Evolutionary conservation across 2,329 filamentous ascomycete species (phyloP).

Genomic region (Diplodia sapinea): DNA sequence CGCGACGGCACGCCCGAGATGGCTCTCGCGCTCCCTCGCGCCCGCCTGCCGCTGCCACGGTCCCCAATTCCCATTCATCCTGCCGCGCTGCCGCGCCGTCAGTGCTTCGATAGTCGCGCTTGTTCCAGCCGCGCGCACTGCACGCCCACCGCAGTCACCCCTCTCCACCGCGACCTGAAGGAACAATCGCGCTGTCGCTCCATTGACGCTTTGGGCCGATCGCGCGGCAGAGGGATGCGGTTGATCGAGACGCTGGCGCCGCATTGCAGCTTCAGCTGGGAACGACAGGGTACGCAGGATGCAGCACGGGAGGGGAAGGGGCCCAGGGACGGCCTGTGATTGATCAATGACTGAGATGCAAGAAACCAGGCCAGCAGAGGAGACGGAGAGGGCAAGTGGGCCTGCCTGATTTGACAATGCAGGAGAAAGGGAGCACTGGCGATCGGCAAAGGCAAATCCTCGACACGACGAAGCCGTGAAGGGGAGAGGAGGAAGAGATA

Average conservation of each 20-base stretch:
- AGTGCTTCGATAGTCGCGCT: conserved; percentile 1
- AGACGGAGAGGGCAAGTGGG: not conserved
- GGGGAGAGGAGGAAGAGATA: not conserved
- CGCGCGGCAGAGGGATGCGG: not conserved
- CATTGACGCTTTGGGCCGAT: not conserved
- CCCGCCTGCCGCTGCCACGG: not conserved
- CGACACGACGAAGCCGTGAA: not conserved
- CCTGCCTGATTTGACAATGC: not conserved
- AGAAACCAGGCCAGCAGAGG: not conserved
- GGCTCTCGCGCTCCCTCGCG: not conserved
- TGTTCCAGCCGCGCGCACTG: not conserved
- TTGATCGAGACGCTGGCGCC: not conserved
- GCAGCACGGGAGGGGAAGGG: not conserved
- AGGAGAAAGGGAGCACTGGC: not conserved
- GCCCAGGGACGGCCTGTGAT: not conserved
- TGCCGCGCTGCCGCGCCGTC: not conserved
- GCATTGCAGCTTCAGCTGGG: not conserved
- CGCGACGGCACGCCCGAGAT: not conserved
- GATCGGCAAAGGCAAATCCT: not conserved
- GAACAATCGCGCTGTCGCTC: not conserved
- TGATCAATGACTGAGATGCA: conserved; percentile 3
- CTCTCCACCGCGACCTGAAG: not conserved
- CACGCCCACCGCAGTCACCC: too few relatives aligned
- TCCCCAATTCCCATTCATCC: not conserved
- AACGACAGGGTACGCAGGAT: not conserved